phyloP scores from a whole-genome alignment of 257 asterid genomes.

The Ophiorrhiza pumila region DNA sequence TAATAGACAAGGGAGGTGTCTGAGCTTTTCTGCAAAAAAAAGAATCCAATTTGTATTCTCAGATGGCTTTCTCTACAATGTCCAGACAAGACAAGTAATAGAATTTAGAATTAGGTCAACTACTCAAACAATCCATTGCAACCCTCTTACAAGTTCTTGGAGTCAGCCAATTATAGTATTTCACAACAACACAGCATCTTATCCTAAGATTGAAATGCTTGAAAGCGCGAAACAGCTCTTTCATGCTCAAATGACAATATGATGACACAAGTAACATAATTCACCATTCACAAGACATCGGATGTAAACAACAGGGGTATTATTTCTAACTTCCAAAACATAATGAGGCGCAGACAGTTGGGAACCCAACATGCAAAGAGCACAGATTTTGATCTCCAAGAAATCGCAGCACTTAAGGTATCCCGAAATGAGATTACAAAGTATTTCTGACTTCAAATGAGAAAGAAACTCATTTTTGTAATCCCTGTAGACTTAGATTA shows the following conservation, averaged over 20 bases:
- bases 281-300: background rate
- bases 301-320: background rate
- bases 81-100: background rate
- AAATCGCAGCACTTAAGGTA: background rate
- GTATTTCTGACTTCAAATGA: background rate
- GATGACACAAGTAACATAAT: background rate
- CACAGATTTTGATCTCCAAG: background rate
- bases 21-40: conserved; percentile 53
- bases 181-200: background rate
- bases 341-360: background rate
- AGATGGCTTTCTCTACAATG: background rate
- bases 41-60: background rate
- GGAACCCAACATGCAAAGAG: background rate
- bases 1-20: conserved; percentile 64
- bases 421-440: background rate
- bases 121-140: background rate
- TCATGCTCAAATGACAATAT: background rate
- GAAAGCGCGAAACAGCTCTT: background rate
- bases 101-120: background rate
- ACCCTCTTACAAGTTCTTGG: background rate
- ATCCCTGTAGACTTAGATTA: background rate
- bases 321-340: background rate
- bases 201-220: background rate
- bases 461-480: background rate
- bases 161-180: background rate